Conservation (phyloP, 2,329 filamentous ascomycete genomes). For the Colletotrichum horii region DNA sequence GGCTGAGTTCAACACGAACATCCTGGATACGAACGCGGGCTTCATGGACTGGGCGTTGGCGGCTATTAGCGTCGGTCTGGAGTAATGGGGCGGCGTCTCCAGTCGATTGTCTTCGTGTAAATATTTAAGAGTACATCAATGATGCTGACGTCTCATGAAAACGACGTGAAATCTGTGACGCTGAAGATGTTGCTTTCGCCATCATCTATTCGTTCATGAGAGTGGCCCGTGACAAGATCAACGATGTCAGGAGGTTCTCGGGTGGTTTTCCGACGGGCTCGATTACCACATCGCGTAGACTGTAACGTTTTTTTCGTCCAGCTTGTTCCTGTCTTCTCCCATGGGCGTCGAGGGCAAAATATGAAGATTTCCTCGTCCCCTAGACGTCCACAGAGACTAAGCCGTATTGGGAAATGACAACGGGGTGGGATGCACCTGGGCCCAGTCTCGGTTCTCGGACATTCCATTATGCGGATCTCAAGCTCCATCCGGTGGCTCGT, state of each 20-base stretch:
- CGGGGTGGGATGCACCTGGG: background rate
- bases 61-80: conserved; percentile 30
- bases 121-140: background rate
- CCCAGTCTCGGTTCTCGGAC: background rate
- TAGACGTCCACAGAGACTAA: background rate
- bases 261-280: background rate
- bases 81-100: background rate
- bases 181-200: background rate
- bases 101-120: background rate
- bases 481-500: background rate
- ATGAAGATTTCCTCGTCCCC: background rate
- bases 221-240: background rate
- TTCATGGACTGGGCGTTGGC: conserved; percentile 45
- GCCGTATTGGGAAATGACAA: background rate
- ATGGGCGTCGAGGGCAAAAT: background rate
- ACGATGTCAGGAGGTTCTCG: background rate
- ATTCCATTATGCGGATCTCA: background rate
- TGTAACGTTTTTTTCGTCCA: background rate
- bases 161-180: background rate
- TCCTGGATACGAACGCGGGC: conserved; percentile 43
- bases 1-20: conserved; percentile 43
- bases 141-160: background rate
- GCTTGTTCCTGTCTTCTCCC: background rate
- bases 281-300: background rate
- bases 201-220: background rate